phyloP scores from a whole-genome alignment of 2,329 filamentous ascomycete species.

The Fusarium longipes region DNA sequence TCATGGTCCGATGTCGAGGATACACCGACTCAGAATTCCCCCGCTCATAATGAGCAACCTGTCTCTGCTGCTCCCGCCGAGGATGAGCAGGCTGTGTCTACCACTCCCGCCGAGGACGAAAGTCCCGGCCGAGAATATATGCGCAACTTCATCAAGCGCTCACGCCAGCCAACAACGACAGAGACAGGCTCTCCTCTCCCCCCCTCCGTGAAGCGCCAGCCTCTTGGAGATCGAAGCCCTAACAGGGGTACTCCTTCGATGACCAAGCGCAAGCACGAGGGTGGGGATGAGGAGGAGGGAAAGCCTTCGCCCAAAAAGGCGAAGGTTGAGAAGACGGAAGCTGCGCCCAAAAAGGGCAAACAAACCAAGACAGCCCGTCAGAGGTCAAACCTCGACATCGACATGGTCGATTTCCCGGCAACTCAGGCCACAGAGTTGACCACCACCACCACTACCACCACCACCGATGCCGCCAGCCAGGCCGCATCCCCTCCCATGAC shows the following conservation, averaged over 20 bases:
- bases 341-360: slow-evolving; percentile 42
- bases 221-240: slow-evolving; percentile 52
- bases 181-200: slow-evolving; percentile 50
- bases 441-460: not conserved
- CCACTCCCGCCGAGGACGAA: not conserved
- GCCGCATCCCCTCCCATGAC: slow-evolving; percentile 25
- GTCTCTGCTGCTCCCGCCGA: not conserved
- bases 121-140: slow-evolving; percentile 52
- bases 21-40: slow-evolving; percentile 24
- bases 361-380: slow-evolving; percentile 33
- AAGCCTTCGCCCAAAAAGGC: slow-evolving; percentile 28
- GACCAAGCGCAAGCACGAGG: slow-evolving; percentile 49
- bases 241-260: slow-evolving; percentile 51
- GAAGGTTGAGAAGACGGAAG: slow-evolving; percentile 9
- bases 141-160: slow-evolving; percentile 52
- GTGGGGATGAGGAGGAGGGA: slow-evolving; percentile 24
- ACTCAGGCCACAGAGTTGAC: not conserved
- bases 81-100: not conserved
- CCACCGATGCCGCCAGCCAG: slow-evolving; percentile 6
- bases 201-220: slow-evolving; percentile 42
- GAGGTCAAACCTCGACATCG: slow-evolving; percentile 24
- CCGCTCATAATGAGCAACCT: not conserved
- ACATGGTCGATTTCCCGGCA: slow-evolving; percentile 27
- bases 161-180: slow-evolving; percentile 43
- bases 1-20: slow-evolving; percentile 1